phyloP scores from a whole-genome alignment of 2,329 filamentous ascomycete species.

The Elsinoe necatrix region DNA sequence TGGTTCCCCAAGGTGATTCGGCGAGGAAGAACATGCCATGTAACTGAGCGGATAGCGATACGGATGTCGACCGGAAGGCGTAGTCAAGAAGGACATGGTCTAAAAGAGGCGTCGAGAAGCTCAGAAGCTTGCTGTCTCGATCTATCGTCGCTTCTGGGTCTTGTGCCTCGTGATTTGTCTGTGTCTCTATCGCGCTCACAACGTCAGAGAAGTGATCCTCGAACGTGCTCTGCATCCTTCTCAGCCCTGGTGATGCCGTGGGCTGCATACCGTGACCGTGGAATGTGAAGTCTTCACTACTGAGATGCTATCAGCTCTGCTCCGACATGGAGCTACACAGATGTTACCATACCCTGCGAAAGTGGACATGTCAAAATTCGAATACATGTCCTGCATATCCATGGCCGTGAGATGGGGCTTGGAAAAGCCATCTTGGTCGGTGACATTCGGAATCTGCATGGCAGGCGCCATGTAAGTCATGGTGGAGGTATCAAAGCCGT shows the following conservation, averaged over 20 bases:
- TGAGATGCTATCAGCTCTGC: slow-evolving; percentile 23
- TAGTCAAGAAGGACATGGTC: slow-evolving; percentile 59
- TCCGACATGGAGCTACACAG: slow-evolving; percentile 19
- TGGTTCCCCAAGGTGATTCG: slow-evolving; percentile 60
- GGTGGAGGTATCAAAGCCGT: slow-evolving; percentile 52
- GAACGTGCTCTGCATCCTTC: slow-evolving; percentile 44
- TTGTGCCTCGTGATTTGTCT: slow-evolving; percentile 31
- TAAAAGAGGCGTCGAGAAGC: slow-evolving; percentile 41
- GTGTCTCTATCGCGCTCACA: slow-evolving; percentile 31
- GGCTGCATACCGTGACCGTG: slow-evolving; percentile 29
- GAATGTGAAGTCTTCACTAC: slow-evolving; percentile 13
- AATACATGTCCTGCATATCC: slow-evolving; percentile 50
- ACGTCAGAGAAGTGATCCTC: slow-evolving; percentile 46
- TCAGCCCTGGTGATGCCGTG: slow-evolving; percentile 33
- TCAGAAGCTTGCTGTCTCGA: slow-evolving; percentile 45
- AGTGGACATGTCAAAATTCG: slow-evolving; percentile 52
- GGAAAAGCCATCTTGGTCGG: slow-evolving; percentile 34
- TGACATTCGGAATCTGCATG: slow-evolving; percentile 47
- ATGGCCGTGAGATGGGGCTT: slow-evolving; percentile 44
- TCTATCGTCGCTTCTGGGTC: slow-evolving; percentile 36
- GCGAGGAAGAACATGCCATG: slow-evolving; percentile 87
- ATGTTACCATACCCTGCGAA: slow-evolving; percentile 46
- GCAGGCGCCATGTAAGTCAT: slow-evolving; percentile 55
- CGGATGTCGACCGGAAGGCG: slow-evolving; percentile 52
- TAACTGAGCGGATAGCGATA: slow-evolving; percentile 64